These are phyloP conservation scores for Arabidopsis hybrid DNA, from an alignment of 441 rosid species.

Conservation along the genomic window DNA sequence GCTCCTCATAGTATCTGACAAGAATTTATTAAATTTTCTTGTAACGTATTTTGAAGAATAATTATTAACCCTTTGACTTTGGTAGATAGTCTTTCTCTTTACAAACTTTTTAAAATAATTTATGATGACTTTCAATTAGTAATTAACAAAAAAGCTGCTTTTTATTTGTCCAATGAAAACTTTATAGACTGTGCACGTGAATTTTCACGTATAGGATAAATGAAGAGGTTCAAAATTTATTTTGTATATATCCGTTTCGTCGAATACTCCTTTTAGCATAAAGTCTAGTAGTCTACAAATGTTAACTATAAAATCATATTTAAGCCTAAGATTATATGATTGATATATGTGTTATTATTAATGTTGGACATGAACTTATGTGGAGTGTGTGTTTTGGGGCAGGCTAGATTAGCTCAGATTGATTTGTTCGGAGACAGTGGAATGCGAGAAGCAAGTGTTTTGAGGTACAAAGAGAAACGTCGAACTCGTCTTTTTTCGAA, in stretches of 20 bases:
- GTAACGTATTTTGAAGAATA: constrained; percentile 27
- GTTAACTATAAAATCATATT: no score
- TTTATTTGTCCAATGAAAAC: neutral
- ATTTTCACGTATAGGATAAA: constrained; percentile 36
- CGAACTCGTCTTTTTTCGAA: constrained; percentile 80
- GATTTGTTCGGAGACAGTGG: constrained; percentile 72
- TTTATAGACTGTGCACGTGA: constrained; percentile 42
- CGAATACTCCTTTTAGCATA: constrained; percentile 28
- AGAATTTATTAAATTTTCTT: constrained; percentile 1
- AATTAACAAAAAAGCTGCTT: neutral
- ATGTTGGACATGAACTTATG: constrained; percentile 7
- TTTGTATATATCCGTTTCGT: constrained; percentile 22
- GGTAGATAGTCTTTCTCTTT: neutral
- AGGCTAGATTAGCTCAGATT: constrained; percentile 80
- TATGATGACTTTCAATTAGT: neutral
- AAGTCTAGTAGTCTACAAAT: neutral
- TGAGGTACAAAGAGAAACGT: constrained; percentile 89
- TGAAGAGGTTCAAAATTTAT: constrained; percentile 14
- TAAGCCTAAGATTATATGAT: neutral
- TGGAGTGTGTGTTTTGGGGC: constrained; percentile 42
- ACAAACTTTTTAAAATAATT: neutral
- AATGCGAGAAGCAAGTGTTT: constrained; percentile 81
- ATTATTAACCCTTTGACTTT: constrained; percentile 31
- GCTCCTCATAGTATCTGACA: constrained; percentile 28
- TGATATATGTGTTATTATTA: neutral